Percentiles rank a stretch among this genome's conserved stretches.
These are phyloP conservation scores for Austroboletus novae-zelandiae DNA, from an alignment of 1,284 basidiomycete genomes.

Conservation along the genomic window DNA sequence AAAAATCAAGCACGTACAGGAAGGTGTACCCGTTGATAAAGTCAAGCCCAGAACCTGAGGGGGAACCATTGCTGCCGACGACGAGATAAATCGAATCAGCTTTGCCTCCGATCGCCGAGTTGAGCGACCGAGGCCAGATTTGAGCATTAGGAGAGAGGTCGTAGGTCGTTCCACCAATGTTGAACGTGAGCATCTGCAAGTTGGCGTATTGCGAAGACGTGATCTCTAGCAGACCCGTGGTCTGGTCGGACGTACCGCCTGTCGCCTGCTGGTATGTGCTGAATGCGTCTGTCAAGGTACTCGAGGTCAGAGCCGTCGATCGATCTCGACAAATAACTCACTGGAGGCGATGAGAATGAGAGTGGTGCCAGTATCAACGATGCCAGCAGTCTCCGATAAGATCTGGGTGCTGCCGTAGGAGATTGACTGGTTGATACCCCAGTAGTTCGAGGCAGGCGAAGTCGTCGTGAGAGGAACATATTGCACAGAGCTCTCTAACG, in stretches of 20 bases:
- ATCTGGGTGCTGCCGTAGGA: constrained; percentile 42
- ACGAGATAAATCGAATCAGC: constrained; percentile 44
- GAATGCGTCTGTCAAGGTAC: constrained; percentile 41
- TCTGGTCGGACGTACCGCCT: constrained; percentile 46
- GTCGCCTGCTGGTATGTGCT: constrained; percentile 48
- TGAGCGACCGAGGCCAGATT: constrained; percentile 51
- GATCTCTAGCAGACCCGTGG: constrained; percentile 43
- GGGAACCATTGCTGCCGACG: constrained; percentile 36
- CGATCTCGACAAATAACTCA: constrained; percentile 7
- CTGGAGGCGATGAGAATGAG: constrained; percentile 40
- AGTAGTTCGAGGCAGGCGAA: constrained; percentile 45
- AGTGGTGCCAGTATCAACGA: constrained; percentile 62
- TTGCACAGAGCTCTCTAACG: constrained; percentile 42
- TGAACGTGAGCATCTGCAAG: constrained; percentile 43
- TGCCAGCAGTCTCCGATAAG: constrained; percentile 42
- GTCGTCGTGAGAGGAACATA: constrained; percentile 52
- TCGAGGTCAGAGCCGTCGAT: no score
- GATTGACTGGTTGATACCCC: constrained; percentile 55
- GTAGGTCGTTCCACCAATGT: constrained; percentile 35
- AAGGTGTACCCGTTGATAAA: constrained; percentile 32
- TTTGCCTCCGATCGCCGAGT: constrained; percentile 41
- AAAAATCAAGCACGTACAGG: constrained; percentile 27
- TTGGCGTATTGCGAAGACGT: constrained; percentile 37
- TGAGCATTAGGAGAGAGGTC: constrained; percentile 50
- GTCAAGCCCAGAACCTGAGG: constrained; percentile 21